Evolutionary conservation across 305 asterid genomes (phyloP).

Genomic region (Fraxinus platypoda): DNA sequence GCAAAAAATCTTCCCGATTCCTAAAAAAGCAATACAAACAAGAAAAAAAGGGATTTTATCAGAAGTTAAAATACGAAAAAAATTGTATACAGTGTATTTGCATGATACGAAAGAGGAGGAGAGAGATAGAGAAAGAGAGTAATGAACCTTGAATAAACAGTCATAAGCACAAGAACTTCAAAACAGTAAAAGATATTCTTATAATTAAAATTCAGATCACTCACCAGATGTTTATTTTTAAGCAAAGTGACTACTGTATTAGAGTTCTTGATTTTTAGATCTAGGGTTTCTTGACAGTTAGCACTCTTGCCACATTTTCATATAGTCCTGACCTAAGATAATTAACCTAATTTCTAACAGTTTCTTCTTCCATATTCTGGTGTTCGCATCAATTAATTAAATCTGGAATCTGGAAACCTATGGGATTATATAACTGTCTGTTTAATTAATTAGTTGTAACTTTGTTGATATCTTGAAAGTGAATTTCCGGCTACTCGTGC

Average conservation of each 20-base stretch:
- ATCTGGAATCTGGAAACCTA: neutral
- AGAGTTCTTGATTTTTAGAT: neutral
- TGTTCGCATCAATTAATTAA: neutral
- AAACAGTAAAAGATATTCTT: neutral
- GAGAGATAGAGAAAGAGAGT: neutral
- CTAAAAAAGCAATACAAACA: neutral
- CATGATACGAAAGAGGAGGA: neutral
- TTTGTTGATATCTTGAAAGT: neutral
- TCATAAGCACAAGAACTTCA: neutral
- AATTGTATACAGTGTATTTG: neutral
- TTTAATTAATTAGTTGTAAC: neutral
- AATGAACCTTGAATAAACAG: neutral
- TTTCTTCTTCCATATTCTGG: neutral
- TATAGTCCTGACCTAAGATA: neutral
- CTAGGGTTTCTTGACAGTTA: slow-evolving; percentile 8
- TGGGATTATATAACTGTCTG: neutral
- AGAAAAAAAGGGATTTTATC: neutral
- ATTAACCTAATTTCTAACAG: neutral
- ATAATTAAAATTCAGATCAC: neutral
- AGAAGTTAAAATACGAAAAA: neutral
- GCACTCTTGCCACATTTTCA: neutral
- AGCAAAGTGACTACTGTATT: neutral
- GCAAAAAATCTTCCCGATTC: neutral
- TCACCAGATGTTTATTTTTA: neutral
- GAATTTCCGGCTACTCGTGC: neutral